Conservation (phyloP, 2,329 filamentous ascomycete species). For the Xylariaceae sp. region DNA sequence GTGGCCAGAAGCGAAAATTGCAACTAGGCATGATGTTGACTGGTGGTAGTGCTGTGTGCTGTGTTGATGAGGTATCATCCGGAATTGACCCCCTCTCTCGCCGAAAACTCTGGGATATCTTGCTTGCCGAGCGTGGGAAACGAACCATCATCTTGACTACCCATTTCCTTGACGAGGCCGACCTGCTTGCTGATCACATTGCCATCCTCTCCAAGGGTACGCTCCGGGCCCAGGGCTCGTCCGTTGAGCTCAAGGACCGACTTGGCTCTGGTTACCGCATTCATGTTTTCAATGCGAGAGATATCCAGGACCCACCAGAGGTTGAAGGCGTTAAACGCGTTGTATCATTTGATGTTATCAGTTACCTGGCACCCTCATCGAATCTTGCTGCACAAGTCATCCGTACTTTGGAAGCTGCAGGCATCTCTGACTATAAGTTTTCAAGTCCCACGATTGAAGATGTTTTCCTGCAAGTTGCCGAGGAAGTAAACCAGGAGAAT, state of each 20-base stretch:
- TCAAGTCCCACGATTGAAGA: slow-evolving; percentile 89
- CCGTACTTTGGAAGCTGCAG: slow-evolving; percentile 57
- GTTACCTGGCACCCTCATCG: slow-evolving; percentile 67
- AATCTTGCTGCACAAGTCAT: slow-evolving; percentile 67
- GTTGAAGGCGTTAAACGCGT: slow-evolving; percentile 54
- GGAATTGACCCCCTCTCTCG: slow-evolving; percentile 82
- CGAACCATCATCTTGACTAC: slow-evolving; percentile 85
- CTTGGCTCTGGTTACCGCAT: slow-evolving; percentile 82
- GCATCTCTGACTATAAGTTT: slow-evolving; percentile 74
- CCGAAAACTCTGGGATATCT: slow-evolving; percentile 89
- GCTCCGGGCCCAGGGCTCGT: slow-evolving; percentile 75
- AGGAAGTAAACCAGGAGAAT: slow-evolving; percentile 62
- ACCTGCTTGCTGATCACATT: slow-evolving; percentile 83
- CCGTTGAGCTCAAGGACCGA: slow-evolving; percentile 76
- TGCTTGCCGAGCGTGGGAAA: slow-evolving; percentile 74
- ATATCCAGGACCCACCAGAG: slow-evolving; percentile 42
- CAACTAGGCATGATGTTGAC: slow-evolving; percentile 95
- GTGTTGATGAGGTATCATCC: slow-evolving; percentile 85
- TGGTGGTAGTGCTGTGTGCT: slow-evolving; percentile 81
- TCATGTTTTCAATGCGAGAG: slow-evolving; percentile 59
- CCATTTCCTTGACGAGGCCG: slow-evolving; percentile 90
- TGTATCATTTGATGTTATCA: slow-evolving; percentile 62
- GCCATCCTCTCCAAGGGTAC: slow-evolving; percentile 80
- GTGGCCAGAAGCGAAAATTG: slow-evolving; percentile 86
- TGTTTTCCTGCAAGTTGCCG: slow-evolving; percentile 80